Evolutionary conservation across 2,329 filamentous ascomycete species (phyloP), one percentile per base, ranked within the genome.

Genomic region (Coleophoma cylindrospora): DNA sequence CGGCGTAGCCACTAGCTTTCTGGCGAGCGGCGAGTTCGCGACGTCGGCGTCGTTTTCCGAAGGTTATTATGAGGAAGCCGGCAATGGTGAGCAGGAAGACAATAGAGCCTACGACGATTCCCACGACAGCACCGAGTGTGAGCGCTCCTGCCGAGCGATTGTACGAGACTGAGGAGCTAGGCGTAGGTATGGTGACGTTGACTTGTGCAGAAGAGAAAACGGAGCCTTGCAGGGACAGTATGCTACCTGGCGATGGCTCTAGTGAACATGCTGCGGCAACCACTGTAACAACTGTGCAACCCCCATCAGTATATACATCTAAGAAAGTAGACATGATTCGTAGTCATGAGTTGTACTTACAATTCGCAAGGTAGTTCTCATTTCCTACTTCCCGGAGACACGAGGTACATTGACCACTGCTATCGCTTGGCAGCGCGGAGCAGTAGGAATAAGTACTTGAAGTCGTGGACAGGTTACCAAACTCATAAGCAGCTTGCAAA

Each of bases 241-340:
- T 73, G 0, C 65, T 58, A 0, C 79, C 80, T 0, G 69, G 62
- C 0, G 60, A 54, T 0, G 81, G 78, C 50, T 68, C 68, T 54
- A 83, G 76, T 47, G 71, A 60, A 57, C 82, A 85, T 7, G 76
- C 80, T 15, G 77, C 80, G 50, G 80, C 67, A 8, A 85, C 69
- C 34, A 77, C 66, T 12, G 68, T 73, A 40, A 81, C 54, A 54
- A 77, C 74, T 77, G 34, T 33, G 12, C 9, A 32, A 4, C 13
- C 12, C 27, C 27, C 27, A 19, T 43, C 11, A 43, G 40, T n/a
- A 9, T 27, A 27, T 21, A 27, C 46, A 7, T 56, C 56, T 15
- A 57, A 44, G 50, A 66, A 57, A 70, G 58, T 38, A 32, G 3
- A 33, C 37, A 44, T 6, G 15, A 34, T 21, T 9, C 12, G 11